phyloP scores from a whole-genome alignment of 306 rosid species.

The Quercus rubra region DNA sequence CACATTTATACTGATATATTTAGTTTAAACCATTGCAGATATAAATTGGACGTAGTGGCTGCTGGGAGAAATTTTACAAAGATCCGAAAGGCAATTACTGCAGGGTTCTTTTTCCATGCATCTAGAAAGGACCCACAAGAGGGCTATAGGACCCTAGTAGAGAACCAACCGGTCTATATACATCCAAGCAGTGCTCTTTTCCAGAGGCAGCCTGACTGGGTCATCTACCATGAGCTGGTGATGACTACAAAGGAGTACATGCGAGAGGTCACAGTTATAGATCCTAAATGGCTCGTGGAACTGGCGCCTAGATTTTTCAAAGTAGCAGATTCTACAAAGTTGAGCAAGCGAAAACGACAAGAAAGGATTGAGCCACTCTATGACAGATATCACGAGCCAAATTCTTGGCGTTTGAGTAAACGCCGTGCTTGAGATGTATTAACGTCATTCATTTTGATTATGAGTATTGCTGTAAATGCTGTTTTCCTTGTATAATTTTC shows the following conservation, averaged over 20 bases:
- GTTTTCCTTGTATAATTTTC: constrained; percentile 8
- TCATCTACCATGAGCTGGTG: too few species aligned
- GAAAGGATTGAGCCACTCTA: constrained; percentile 18
- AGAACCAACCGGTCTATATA: constrained; percentile 82
- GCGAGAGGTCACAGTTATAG: constrained; percentile 79
- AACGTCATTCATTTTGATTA: constrained; percentile 2
- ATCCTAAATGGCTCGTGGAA: constrained; percentile 91
- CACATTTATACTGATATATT: neutral
- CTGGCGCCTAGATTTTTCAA: constrained; percentile 83
- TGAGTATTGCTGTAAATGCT: constrained; percentile 8
- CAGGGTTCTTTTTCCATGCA: constrained; percentile 81
- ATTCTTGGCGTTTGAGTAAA: constrained; percentile 89
- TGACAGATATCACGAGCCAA: constrained; percentile 90
- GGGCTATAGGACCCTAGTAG: constrained; percentile 85
- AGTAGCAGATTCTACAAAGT: constrained; percentile 38
- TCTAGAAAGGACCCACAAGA: constrained; percentile 86
- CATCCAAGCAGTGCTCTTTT: constrained; percentile 81
- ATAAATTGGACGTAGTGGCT: constrained; percentile 79
- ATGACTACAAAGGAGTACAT: constrained; percentile 58
- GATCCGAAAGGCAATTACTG: constrained; percentile 82
- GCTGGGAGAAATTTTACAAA: constrained; percentile 75
- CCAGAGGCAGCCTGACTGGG: constrained; percentile 75
- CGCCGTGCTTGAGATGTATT: constrained; percentile 60
- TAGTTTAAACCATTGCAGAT: constrained; percentile 45
- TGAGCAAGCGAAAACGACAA: too few species aligned